A percentile compares a stretch with the other conserved stretches of the same genome.
Conservation (phyloP, 345 rosid genomes). For the Ceriops tagal region DNA sequence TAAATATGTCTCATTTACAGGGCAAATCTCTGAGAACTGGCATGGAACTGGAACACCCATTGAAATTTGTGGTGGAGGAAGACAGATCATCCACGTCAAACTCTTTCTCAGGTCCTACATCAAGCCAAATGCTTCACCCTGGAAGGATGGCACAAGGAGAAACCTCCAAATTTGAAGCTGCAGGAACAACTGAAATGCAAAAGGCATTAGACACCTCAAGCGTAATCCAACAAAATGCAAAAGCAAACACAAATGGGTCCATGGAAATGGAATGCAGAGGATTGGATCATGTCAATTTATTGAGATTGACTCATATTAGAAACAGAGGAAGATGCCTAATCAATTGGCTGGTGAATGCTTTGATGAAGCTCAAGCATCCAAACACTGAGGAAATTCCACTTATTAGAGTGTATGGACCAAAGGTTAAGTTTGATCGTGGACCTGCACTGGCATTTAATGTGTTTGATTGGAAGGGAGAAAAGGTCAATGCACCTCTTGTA, state of each 20-base stretch:
- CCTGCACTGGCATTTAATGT: constrained; percentile 84
- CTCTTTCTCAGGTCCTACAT: constrained; percentile 41
- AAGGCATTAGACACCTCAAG: constrained; percentile 17
- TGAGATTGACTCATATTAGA: constrained; percentile 56
- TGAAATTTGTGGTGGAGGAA: constrained; percentile 20
- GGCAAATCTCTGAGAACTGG: constrained; percentile 40
- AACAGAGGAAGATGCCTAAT: constrained; percentile 78
- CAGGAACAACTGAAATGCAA: constrained; percentile 23
- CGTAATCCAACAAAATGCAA: constrained; percentile 10
- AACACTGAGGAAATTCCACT: constrained; percentile 45
- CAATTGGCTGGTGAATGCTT: constrained; percentile 84
- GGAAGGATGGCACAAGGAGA: constrained; percentile 26
- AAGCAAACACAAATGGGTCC: constrained; percentile 6
- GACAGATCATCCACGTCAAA: constrained; percentile 33
- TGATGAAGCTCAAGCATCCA: constrained; percentile 75
- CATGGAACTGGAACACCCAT: constrained; percentile 22
- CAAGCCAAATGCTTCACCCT: constrained; percentile 23
- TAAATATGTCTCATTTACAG: constrained; percentile 28
- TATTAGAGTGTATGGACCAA: constrained; percentile 80
- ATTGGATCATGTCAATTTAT: constrained; percentile 69
- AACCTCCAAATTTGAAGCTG: constrained; percentile 25
- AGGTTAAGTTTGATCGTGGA: constrained; percentile 73
- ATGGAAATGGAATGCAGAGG: constrained; percentile 52
- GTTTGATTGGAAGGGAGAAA: constrained; percentile 79
- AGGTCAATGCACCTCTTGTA: constrained; percentile 68